Conservation (phyloP, 1,139 yeast genomes). For the Blastobotrys aristatus region DNA sequence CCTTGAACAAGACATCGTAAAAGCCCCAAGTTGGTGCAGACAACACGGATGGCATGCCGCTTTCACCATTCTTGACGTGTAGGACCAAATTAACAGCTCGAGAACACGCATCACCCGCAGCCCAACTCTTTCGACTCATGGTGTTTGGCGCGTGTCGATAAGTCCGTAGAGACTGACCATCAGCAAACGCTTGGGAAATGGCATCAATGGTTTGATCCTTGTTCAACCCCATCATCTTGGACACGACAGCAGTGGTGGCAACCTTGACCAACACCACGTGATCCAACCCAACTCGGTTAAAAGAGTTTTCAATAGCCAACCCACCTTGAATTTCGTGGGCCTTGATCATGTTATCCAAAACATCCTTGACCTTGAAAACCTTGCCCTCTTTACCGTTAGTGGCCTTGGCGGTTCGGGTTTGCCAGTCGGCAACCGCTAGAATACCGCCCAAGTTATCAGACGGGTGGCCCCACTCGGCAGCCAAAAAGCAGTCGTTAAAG, state of each 20-base stretch:
- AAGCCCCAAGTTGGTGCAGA: conserved; percentile 59
- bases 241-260: conserved; percentile 58
- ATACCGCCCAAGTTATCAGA: conserved; percentile 57
- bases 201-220: conserved; percentile 51
- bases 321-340: conserved; percentile 61
- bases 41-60: conserved; percentile 53
- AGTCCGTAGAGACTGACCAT: conserved; percentile 54
- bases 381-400: conserved; percentile 39
- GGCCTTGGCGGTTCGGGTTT: conserved; percentile 45
- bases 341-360: conserved; percentile 51
- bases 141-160: conserved; percentile 62
- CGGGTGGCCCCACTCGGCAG: conserved; percentile 66
- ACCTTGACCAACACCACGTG: conserved; percentile 55
- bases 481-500: conserved; percentile 59
- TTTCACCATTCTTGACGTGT: conserved; percentile 48
- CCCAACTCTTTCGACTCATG: conserved; percentile 60
- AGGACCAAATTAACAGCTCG: conserved; percentile 54
- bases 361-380: conserved; percentile 44
- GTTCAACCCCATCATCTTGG: conserved; percentile 46
- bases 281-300: conserved; percentile 55
- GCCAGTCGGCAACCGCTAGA: conserved; percentile 53
- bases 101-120: conserved; percentile 61
- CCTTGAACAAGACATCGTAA: conserved; percentile 53
- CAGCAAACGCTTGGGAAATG: conserved; percentile 54
- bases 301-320: conserved; percentile 53